Base-by-base conservation (phyloP, 2,329 filamentous ascomycete genomes). In the Cladosporium sp. region DNA sequence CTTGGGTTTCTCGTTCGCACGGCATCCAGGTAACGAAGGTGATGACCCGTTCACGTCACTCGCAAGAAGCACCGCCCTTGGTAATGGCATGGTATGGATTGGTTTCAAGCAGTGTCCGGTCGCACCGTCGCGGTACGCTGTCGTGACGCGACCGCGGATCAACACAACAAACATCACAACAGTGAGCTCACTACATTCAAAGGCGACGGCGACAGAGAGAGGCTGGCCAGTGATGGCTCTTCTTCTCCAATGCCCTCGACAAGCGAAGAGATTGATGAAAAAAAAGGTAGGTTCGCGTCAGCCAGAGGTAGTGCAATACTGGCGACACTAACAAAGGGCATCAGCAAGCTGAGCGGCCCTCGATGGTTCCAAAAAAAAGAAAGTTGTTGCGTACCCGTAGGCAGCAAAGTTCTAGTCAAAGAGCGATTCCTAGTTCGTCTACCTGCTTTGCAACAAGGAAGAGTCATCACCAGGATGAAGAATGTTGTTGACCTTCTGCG, bases 181-280 rank as follows among this genome's bases (percentile, higher is more conserved):
- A 53, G 50, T 29, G 26, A 53, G 14, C 3, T 33, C 28, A 53
- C 23, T 50, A 28, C 50, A 18, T 18, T 31, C 6, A 11, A n/a
- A 28, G 14, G 23, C 26, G 37, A 33, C 50, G 26, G 10, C 29
- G 50, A 31, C 26, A 28, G 10, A 28, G 6, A n/a, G 28, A 18
- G 23, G 28, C 10, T 31, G 28, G 14, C 6, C 16, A 44, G 18
- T 44, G 37, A 44, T 44, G 37, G 18, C 5, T 44, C 3, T 63
- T 63, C 60, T 63, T 63, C 60, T 63, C 60, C 60, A 63, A 56
- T 31, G 26, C 26, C 50, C 29, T 56, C 49, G n/a, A 29, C 21
- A 46, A 55, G 50, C 60, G 60, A 63, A 46, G 49, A 63, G 49
- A 63, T 33, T 63, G 60, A 63, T 63, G 60, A 63, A 63, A 63